Conservation (phyloP, 768 basidiomycete species). For the Gymnopilus junonius region DNA sequence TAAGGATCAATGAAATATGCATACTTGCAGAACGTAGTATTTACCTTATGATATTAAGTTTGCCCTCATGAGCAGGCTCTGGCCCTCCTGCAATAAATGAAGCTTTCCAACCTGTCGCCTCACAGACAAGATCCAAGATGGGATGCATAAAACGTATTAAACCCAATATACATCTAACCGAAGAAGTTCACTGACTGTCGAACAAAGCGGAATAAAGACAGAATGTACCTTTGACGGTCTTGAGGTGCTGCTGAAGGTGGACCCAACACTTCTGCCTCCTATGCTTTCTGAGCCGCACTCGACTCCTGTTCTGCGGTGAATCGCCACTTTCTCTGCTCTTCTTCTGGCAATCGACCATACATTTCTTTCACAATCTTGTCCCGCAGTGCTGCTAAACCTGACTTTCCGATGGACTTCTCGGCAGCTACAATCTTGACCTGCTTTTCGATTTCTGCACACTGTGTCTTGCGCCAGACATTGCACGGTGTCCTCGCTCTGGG, state of each 20-base stretch:
- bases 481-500: conserved; percentile 1
- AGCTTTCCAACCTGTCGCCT: conserved; percentile 2
- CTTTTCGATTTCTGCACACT: neutral
- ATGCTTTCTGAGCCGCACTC: neutral
- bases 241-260: neutral
- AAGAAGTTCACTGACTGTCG: no score
- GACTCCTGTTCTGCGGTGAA: neutral
- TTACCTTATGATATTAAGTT: conserved; percentile 9
- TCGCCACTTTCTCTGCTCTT: neutral
- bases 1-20: neutral
- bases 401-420: neutral
- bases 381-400: neutral
- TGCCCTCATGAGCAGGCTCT: conserved; percentile 11
- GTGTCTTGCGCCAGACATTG: conserved; percentile 14
- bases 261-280: neutral
- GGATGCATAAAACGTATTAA: conserved; percentile 3
- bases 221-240: conserved; percentile 1
- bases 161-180: conserved; percentile 3
- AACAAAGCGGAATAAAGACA: neutral
- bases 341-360: neutral
- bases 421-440: neutral
- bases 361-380: conserved; percentile 8
- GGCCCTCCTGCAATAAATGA: conserved; percentile 8
- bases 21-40: neutral
- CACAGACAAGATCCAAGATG: neutral